phyloP scores from a whole-genome alignment of 1,284 basidiomycete species.

The Mycosarcoma maydis region DNA sequence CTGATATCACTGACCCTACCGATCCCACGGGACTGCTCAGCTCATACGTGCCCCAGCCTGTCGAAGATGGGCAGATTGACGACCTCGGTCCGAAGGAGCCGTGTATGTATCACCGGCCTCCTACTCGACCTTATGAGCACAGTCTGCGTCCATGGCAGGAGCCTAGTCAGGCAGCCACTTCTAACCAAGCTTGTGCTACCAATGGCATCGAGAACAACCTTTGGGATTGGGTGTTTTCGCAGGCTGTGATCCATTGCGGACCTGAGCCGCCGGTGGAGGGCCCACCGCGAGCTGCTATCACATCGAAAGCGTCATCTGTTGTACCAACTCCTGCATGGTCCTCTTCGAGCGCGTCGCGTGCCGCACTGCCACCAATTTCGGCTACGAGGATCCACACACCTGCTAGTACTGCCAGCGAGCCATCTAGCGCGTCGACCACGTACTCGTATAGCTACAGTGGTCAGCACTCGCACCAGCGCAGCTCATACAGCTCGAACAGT shows the following conservation, averaged over 20 bases:
- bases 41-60: background rate
- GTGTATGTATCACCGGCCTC: background rate
- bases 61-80: background rate
- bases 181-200: background rate
- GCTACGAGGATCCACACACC: no score
- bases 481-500: background rate
- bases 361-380: no score
- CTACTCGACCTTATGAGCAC: conserved; percentile 22
- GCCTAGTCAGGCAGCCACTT: conserved; percentile 1
- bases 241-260: conserved; percentile 19
- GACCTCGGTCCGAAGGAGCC: background rate
- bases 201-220: conserved; percentile 12
- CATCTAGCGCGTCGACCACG: background rate
- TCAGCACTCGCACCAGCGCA: background rate
- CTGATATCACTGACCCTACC: background rate
- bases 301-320: no score
- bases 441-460: background rate
- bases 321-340: no score
- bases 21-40: conserved; percentile 9
- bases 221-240: conserved; percentile 36
- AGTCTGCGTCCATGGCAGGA: conserved; percentile 38
- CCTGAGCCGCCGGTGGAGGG: conserved; percentile 22
- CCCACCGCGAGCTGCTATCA: no score
- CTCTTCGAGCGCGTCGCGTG: no score
- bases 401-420: background rate